phyloP scores from a whole-genome alignment of 768 basidiomycete species.

The Tremella yokohamensis region DNA sequence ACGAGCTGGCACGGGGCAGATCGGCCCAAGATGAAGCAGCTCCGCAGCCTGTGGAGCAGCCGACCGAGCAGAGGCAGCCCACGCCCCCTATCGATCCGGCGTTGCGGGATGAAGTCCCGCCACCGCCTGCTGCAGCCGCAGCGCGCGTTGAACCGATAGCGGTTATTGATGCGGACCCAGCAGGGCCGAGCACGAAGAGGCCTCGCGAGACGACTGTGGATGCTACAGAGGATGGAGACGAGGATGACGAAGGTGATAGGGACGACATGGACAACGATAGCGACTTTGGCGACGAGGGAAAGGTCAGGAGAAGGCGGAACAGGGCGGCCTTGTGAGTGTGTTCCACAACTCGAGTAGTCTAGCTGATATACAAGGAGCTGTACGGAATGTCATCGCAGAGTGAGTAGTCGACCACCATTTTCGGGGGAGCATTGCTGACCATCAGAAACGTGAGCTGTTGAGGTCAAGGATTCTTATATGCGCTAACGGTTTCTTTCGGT shows the following conservation, averaged over 20 bases:
- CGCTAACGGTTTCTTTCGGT: constrained; percentile 7
- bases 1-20: too few relatives aligned
- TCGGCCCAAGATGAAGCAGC: background rate
- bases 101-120: constrained; percentile 1
- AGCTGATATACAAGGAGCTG: constrained; percentile 28
- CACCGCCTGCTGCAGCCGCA: constrained; percentile 1
- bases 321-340: constrained; percentile 40
- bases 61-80: background rate
- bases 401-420: constrained; percentile 17
- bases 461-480: background rate
- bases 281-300: constrained; percentile 20
- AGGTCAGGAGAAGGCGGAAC: constrained; percentile 32
- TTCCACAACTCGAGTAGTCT: background rate
- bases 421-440: constrained; percentile 3
- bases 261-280: constrained; percentile 14
- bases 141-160: constrained; percentile 1
- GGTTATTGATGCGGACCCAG: constrained; percentile 7
- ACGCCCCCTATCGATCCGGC: background rate
- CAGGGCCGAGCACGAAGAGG: constrained; percentile 8
- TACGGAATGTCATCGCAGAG: constrained; percentile 49
- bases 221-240: constrained; percentile 7
- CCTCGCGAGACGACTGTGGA: constrained; percentile 1
- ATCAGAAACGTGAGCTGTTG: constrained; percentile 37
- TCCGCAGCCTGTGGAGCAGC: background rate
- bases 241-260: constrained; percentile 11